Base-by-base conservation (phyloP, 2,329 filamentous ascomycete genomes). In the Diaporthe eres region DNA sequence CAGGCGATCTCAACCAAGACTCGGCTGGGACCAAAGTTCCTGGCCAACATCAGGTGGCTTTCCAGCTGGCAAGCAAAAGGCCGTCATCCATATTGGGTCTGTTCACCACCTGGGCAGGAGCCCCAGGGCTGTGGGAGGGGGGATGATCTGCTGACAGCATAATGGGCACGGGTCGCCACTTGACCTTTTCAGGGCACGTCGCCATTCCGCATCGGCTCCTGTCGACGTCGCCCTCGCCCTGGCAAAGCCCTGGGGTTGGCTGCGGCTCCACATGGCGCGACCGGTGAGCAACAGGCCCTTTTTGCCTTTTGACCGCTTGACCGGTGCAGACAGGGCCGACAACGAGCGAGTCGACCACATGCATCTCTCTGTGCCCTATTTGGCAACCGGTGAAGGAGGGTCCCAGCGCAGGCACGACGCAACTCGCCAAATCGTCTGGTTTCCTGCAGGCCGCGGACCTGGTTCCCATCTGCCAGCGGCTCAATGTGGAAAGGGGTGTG, bases 251-350 rank as follows among this genome's bases (percentile, higher is more conserved):
- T 25, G 25, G 44, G 71, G 42, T 39, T 72, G 71, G 57, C 71
- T 42, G 15, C 5, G 44, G 71, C 57, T 63, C 71, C 57, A 61
- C 57, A 53, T 63, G 57, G 31, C 42, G 55, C 58, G 57, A 72
- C 71, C 71, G 71, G 71, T 72, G 71, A 72, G 44, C 22, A 7
- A 63, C 1, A 1, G 31, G 19, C 42, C 55, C 5, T 72, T 72
- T 28, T 39, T 72, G 55, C 49, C 70, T 49, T 72, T 39, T 61
- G 70, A 72, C 70, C 55, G 70, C 70, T 61, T 60, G 71, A 72
- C 39, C 57, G 57, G 57, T 72, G 71, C 71, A 63, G 71, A 12
- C 44, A 63, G 55, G 57, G 44, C 28, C 42, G 31, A 44, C 42
- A 19, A 42, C 67, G 55, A 72, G 49, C 37, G 42, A 61, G 28